A percentile compares a stretch with the other conserved stretches of the same genome.
phyloP scores from a whole-genome alignment of 345 rosid genomes.

The Ceriops decandra region DNA sequence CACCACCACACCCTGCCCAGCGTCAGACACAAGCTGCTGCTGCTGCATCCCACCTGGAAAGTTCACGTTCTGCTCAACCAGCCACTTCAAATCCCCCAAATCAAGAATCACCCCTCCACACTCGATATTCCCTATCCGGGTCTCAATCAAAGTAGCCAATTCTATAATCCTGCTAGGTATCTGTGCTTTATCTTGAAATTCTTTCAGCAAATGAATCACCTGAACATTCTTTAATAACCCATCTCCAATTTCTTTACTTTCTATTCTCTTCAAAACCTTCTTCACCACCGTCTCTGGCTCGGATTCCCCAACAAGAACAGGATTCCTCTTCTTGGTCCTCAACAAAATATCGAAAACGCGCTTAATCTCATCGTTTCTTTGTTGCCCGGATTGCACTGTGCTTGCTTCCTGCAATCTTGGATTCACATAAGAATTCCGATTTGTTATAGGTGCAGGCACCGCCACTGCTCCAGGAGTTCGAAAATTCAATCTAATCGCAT shows the following conservation, averaged over 20 bases:
- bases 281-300: slow-evolving; percentile 68
- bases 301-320: slow-evolving; percentile 80
- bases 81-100: slow-evolving; percentile 95
- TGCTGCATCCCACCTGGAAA: slow-evolving; percentile 14
- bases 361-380: slow-evolving; percentile 60
- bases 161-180: slow-evolving; percentile 48
- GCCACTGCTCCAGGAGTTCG: slow-evolving; percentile 35
- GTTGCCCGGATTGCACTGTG: slow-evolving; percentile 33
- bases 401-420: slow-evolving; percentile 67
- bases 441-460: slow-evolving; percentile 19
- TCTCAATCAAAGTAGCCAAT: slow-evolving; percentile 49
- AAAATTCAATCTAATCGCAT: slow-evolving; percentile 57
- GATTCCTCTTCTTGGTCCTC: slow-evolving; percentile 67
- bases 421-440: slow-evolving; percentile 64
- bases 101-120: slow-evolving; percentile 64
- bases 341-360: slow-evolving; percentile 59
- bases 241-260: slow-evolving; percentile 58
- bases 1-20: slow-evolving; percentile 42
- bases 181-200: slow-evolving; percentile 48
- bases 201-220: slow-evolving; percentile 59
- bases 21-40: slow-evolving; percentile 37
- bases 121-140: slow-evolving; percentile 36
- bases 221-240: slow-evolving; percentile 51
- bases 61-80: slow-evolving; percentile 51
- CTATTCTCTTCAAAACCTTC: slow-evolving; percentile 62